Conservation (phyloP, 2,329 filamentous ascomycete genomes). For the Aureobasidium sp. region DNA sequence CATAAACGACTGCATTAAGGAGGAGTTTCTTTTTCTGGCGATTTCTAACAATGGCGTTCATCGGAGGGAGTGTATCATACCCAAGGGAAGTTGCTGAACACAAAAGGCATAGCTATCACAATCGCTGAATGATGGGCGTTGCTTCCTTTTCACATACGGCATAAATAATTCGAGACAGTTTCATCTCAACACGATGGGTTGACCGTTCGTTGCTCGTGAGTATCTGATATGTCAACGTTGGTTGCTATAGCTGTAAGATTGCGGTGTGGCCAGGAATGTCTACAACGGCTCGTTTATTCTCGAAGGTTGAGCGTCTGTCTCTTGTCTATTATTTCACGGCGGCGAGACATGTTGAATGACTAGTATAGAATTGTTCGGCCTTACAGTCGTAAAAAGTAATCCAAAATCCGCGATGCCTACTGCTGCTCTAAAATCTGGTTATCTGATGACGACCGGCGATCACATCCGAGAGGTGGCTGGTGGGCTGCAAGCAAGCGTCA, state of each 20-base stretch:
- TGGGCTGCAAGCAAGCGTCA: slow-evolving; percentile 5
- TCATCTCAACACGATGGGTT: background rate
- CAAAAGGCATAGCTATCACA: background rate
- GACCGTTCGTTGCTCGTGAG: slow-evolving; percentile 8
- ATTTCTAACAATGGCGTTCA: background rate
- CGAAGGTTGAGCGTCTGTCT: slow-evolving; percentile 1
- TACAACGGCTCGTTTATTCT: slow-evolving; percentile 5
- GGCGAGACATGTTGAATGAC: background rate
- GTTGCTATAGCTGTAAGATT: slow-evolving; percentile 11
- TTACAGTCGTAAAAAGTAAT: background rate
- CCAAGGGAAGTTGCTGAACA: background rate
- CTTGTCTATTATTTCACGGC: background rate
- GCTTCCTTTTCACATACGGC: background rate
- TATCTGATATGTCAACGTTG: slow-evolving; percentile 7
- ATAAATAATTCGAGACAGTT: background rate
- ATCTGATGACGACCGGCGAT: background rate
- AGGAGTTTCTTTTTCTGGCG: slow-evolving; percentile 11
- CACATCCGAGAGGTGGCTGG: slow-evolving; percentile 6
- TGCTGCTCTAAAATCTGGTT: background rate
- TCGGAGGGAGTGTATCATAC: slow-evolving; percentile 4
- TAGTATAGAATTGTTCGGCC: background rate
- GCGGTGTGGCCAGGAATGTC: background rate
- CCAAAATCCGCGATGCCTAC: background rate
- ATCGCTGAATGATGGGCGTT: background rate
- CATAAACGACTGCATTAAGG: slow-evolving; percentile 12